Conservation (phyloP, 1,284 basidiomycete species). For the Boletus semigastroideus region DNA sequence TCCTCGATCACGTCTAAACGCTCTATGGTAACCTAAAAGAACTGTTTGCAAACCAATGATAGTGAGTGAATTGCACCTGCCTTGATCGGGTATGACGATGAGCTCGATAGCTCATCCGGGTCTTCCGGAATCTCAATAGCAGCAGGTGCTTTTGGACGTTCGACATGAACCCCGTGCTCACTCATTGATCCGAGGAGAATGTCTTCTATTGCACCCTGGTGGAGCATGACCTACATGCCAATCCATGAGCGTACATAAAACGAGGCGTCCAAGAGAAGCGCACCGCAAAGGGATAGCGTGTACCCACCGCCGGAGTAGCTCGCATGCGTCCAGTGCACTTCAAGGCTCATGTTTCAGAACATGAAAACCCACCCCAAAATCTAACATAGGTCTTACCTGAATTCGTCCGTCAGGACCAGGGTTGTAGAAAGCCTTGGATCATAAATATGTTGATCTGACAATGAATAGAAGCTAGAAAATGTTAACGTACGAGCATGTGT, state of each 20-base stretch:
- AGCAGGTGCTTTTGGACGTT: slow-evolving; percentile 55
- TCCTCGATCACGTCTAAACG: slow-evolving; percentile 33
- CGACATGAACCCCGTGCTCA: slow-evolving; percentile 51
- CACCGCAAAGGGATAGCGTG: slow-evolving; percentile 8
- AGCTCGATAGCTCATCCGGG: slow-evolving; percentile 41
- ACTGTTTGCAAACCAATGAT: background rate
- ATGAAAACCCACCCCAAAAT: background rate
- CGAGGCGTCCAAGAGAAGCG: background rate
- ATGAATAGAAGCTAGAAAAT: background rate
- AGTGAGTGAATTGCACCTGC: slow-evolving; percentile 32
- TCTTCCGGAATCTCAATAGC: slow-evolving; percentile 53
- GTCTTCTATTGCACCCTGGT: slow-evolving; percentile 72
- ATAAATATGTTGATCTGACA: background rate
- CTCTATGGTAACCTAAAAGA: slow-evolving; percentile 41
- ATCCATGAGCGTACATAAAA: background rate
- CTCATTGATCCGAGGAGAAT: slow-evolving; percentile 67
- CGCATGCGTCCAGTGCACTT: slow-evolving; percentile 57
- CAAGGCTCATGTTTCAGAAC: background rate
- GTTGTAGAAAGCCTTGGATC: slow-evolving; percentile 65
- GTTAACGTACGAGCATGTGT: slow-evolving; percentile 53
- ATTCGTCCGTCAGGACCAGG: slow-evolving; percentile 59
- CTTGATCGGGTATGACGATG: slow-evolving; percentile 52
- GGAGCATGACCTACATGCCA: slow-evolving; percentile 46
- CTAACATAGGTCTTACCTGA: slow-evolving; percentile 39
- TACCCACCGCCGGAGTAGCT: slow-evolving; percentile 35